These are phyloP conservation scores for Paraphoma chrysanthemicola DNA, from an alignment of 2,329 filamentous ascomycete species.

Conservation along the genomic window DNA sequence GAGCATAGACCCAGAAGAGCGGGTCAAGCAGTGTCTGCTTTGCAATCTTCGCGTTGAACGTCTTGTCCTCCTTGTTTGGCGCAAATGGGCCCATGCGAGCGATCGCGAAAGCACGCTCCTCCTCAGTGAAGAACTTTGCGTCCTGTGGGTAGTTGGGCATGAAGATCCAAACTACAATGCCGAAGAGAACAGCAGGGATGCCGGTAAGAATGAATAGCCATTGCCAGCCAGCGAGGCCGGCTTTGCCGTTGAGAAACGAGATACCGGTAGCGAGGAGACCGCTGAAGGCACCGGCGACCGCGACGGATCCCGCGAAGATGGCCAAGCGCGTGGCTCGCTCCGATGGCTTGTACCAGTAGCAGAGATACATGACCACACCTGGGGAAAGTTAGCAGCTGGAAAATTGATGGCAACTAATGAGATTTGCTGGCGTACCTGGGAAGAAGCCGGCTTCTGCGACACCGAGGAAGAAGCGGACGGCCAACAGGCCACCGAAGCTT, in stretches of 20 bases:
- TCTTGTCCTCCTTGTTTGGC: conserved; percentile 43
- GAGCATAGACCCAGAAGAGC: conserved; percentile 61
- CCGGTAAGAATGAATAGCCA: conserved; percentile 66
- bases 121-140: conserved; percentile 72
- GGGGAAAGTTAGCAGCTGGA: conserved; percentile 39
- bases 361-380: conserved; percentile 76
- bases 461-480: conserved; percentile 66
- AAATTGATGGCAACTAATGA: no score
- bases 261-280: conserved; percentile 75
- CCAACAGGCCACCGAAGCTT: conserved; percentile 63
- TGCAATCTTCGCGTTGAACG: conserved; percentile 57
- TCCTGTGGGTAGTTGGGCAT: conserved; percentile 78
- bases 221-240: conserved; percentile 43
- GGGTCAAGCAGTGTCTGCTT: conserved; percentile 58
- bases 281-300: conserved; percentile 77
- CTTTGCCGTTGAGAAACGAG: conserved; percentile 69
- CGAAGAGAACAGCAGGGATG: conserved; percentile 70
- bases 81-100: conserved; percentile 64
- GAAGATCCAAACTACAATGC: conserved; percentile 72
- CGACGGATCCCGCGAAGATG: conserved; percentile 81
- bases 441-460: conserved; percentile 73
- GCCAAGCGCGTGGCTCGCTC: conserved; percentile 79
- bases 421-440: conserved; percentile 52
- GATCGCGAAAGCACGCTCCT: conserved; percentile 74
- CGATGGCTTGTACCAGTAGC: conserved; percentile 79